Evolutionary conservation across 345 rosid genomes (phyloP).

Genomic region (Streptanthus diversifolius): DNA sequence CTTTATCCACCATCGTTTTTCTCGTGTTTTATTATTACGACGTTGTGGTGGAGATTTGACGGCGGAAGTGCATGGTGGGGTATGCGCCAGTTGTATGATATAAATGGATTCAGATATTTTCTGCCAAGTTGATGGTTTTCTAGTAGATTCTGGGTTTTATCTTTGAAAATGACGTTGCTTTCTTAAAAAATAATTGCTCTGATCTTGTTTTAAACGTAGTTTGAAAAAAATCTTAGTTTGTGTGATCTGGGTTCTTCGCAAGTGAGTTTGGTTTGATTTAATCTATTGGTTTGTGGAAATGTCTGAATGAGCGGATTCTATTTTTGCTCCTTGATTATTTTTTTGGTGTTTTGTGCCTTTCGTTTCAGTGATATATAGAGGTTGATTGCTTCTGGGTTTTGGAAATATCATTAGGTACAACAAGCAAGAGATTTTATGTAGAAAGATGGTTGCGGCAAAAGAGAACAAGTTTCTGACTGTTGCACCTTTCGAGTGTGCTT

Average conservation of each 20-base stretch:
- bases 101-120: conserved; percentile 44
- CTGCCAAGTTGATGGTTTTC: conserved; percentile 44
- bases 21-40: conserved; percentile 21
- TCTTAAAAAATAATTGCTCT: background rate
- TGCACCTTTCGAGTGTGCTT: conserved; percentile 98
- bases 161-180: conserved; percentile 31
- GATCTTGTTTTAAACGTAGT: background rate
- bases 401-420: conserved; percentile 1
- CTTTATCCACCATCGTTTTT: conserved; percentile 1
- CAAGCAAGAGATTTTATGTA: conserved; percentile 11
- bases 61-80: conserved; percentile 38
- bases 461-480: conserved; percentile 76
- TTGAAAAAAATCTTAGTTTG: background rate
- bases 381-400: conserved; percentile 29
- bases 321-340: background rate
- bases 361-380: conserved; percentile 12
- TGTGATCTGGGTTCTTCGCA: conserved; percentile 10
- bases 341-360: background rate
- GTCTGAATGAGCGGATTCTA: conserved; percentile 7
- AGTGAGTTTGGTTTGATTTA: conserved; percentile 2
- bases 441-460: conserved; percentile 46
- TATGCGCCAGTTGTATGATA: conserved; percentile 17
- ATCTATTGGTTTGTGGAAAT: conserved; percentile 9
- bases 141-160: conserved; percentile 35
- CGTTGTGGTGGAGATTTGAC: conserved; percentile 58